Base-by-base conservation (phyloP, 805 yeast species). In the Scheffersomyces ergatensis region DNA sequence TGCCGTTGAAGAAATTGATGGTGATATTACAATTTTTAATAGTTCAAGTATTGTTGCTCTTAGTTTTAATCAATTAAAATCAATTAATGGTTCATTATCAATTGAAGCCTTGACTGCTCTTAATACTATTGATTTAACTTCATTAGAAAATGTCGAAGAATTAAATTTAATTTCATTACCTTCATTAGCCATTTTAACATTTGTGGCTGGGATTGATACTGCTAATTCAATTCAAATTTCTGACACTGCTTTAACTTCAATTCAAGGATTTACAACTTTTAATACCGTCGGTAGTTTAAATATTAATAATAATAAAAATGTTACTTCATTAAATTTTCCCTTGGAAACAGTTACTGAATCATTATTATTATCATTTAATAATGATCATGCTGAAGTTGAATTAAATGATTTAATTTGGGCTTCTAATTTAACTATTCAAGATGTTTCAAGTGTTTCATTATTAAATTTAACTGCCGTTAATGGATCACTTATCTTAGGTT, bases 241-340 rank as follows among this genome's bases (percentile, higher is more conserved):
- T 37, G 74, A 70, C 52, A 70, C 75, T 32, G 73, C 75, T 17
- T 57, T 70, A 42, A 51, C 60, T 44, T 49, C 63, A 34, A 55
- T 69, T 45, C 58, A 58, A 48, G 63, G 64, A 35, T 60, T 65
- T 33, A 47, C 60, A 49, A 46, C 60, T 52, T 55, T 65, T 51
- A 47, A 50, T 40, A 49, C 62, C 38, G 57, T 68, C 38, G 63
- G 57, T 33, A 50, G 55, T 34, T 60, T 70, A 55, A 54, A 68
- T 52, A 54, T 70, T 44, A 66, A 69, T 59, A 69, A 69, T 53
- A 70, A 70, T 63, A 70, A 70, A 49, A 69, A 70, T 54, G 58
- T 70, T 50, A 48, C 72, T 17, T 29, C 44, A 26, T 57, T 70
- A 37, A 67, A 66, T 44, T 63, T 65, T 39, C 37, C 57, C 8